Evolutionary conservation across 306 rosid genomes (phyloP), one percentile per base, ranked within the genome.

Genomic region (Quercus berberidifolia): DNA sequence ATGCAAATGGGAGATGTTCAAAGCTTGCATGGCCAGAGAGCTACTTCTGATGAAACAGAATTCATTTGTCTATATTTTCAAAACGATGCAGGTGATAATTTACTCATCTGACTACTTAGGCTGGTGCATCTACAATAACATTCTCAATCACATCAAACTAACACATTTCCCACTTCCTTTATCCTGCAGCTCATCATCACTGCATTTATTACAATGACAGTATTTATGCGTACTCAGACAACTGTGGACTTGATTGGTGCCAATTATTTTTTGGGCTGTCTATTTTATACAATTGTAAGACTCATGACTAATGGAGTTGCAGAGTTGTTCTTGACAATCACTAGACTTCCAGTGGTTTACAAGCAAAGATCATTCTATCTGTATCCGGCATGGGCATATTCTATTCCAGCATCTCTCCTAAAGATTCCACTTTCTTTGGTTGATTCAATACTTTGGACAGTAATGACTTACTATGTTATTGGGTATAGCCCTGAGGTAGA

Each of bases 231-330:
- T 30, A 90, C 94, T 75, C 86, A 82, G 75, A 79, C 69, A 72
- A 78, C 78, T 12, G 85, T 83, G 76, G 93, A 91, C 69, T 58
- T 71, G 77, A 26, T 58, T 60, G 79, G 90, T 56, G 86, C 90
- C 28, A 90, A 85, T 83, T 87, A 87, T 31, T 88, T 90, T 71
- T 78, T 92, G 85, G 93, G 97, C 15, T 80, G 93, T 68, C 35
- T 92, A 84, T 90, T 85, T 75, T 92, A 86, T 67, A 88, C 91
- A 19, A 87, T 92, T 31, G 52, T 89, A 56, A 88, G 93, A 65
- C 90, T 92, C 82, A 81, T 90, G 79, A 88, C 88, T 18, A 90
- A 89, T 82, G 96, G 97, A n/a, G 84, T 89, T 79, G 92, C 97
- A 2, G 96, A 92, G 86, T 75, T 92, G 74, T 65, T 87, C 71